Evolutionary conservation across 2,329 filamentous ascomycete genomes (phyloP), one percentile per base, ranked within the genome.

Genomic region (Lachnellula willkommii): DNA sequence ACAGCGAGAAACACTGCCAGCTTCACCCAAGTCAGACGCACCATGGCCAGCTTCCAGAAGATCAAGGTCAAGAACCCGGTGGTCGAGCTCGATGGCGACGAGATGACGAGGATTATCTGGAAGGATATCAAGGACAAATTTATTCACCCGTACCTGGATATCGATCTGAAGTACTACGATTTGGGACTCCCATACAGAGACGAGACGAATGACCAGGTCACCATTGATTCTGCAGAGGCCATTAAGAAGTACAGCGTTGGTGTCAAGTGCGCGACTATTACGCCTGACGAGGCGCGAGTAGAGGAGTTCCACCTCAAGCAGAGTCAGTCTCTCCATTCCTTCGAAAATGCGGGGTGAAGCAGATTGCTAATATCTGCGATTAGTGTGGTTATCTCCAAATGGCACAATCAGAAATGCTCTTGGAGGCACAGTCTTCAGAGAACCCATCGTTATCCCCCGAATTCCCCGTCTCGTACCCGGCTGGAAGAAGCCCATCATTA

Each of bases 91-190:
- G 93, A 97, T 73, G 93, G 93, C 70, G 84, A 88, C 68, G 84
- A 91, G 86, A 97, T 97, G 94, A 99, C 94, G 68, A 83, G 94
- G 69, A 92, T 99, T 74, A 99, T 99, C 80, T 99, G 94, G 94
- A 81, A 96, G 79, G 86, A 89, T 75, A 99, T 99, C 83, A 96
- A 96, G 83, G 89, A 97, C 78, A 96, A 95, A 82, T 93, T 96
- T 79, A 96, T 96, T 76, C 81, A 87, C 77, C 92, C 92, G 55
- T 96, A 94, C 78, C 87, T 99, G 66, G 92, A 96, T 74, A 85
- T 99, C 73, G 93, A 97, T 75, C 85, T 99, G 71, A 97, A 99
- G 81, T 96, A 96, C 83, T 96, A 95, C 76, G 91, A 96, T 72
- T 77, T 96, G 67, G 94, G 94, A 60, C 84, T 97, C 63, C 85